Conservation (phyloP, 1,284 basidiomycete genomes). For the Tylopilus microsporus region DNA sequence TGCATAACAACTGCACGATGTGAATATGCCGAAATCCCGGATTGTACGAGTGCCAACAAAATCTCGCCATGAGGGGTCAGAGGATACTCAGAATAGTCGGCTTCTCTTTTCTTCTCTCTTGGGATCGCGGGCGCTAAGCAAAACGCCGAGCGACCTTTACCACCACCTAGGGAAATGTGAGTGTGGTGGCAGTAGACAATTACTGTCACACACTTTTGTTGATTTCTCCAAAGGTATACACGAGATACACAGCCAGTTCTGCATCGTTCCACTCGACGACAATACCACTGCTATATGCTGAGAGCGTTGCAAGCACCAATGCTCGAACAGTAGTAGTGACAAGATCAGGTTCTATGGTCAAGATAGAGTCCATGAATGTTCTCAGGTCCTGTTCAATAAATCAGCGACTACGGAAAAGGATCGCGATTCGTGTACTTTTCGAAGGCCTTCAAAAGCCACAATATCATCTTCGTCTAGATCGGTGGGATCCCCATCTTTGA, state of each 20-base stretch:
- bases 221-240: constrained; percentile 92
- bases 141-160: constrained; percentile 73
- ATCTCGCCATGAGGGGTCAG: constrained; percentile 90
- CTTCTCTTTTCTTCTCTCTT: constrained; percentile 61
- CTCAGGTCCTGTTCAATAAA: constrained; percentile 63
- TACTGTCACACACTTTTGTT: constrained; percentile 58
- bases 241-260: constrained; percentile 87
- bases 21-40: constrained; percentile 78
- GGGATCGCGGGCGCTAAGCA: constrained; percentile 62
- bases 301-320: constrained; percentile 71
- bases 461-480: constrained; percentile 89
- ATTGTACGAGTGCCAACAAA: constrained; percentile 78
- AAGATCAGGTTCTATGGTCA: constrained; percentile 76
- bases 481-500: constrained; percentile 72
- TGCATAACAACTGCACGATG: constrained; percentile 88
- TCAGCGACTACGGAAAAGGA: constrained; percentile 7
- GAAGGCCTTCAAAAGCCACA: constrained; percentile 78
- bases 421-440: constrained; percentile 56
- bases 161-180: constrained; percentile 44
- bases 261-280: constrained; percentile 87
- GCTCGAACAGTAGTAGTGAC: constrained; percentile 69
- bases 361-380: constrained; percentile 75
- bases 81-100: constrained; percentile 81
- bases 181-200: not conserved
- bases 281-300: constrained; percentile 55